Evolutionary conservation across 768 basidiomycete genomes (phyloP).

Genomic region (Cystofilobasidium ferigula): DNA sequence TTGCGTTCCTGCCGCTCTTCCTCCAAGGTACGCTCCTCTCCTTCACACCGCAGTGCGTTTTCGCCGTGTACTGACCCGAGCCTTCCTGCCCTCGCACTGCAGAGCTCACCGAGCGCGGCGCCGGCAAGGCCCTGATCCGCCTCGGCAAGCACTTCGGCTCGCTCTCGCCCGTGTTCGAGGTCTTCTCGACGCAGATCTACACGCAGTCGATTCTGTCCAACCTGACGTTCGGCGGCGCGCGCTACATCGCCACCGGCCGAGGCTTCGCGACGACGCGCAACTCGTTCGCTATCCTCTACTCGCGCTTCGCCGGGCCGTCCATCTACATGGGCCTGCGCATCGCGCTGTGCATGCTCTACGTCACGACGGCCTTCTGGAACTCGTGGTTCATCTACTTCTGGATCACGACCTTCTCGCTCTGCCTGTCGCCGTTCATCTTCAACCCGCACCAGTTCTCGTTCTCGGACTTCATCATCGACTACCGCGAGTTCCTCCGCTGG

Average conservation of each 20-base stretch:
- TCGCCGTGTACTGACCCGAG: constrained; percentile 16
- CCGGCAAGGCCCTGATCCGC: constrained; percentile 78
- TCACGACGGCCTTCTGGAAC: constrained; percentile 75
- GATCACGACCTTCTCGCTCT: constrained; percentile 77
- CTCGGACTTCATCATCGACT: constrained; percentile 90
- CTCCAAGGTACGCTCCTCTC: constrained; percentile 58
- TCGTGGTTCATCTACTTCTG: constrained; percentile 15
- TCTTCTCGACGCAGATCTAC: constrained; percentile 96
- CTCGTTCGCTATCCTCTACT: constrained; percentile 88
- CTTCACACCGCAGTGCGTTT: neutral
- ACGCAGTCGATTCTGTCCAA: constrained; percentile 96
- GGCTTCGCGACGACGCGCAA: constrained; percentile 95
- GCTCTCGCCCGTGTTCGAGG: constrained; percentile 87
- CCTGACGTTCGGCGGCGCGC: constrained; percentile 91
- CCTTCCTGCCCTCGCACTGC: constrained; percentile 31
- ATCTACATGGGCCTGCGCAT: constrained; percentile 96
- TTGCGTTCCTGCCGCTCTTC: constrained; percentile 87
- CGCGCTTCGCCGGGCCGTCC: constrained; percentile 94
- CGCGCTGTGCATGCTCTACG: constrained; percentile 80
- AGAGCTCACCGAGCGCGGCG: constrained; percentile 94
- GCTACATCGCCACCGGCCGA: constrained; percentile 97
- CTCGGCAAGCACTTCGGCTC: constrained; percentile 89
- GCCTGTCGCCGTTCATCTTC: constrained; percentile 93
- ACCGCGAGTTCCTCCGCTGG: constrained; percentile 96
- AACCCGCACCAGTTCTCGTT: constrained; percentile 99